phyloP scores from a whole-genome alignment of 345 rosid species.

The Microcos paniculata region DNA sequence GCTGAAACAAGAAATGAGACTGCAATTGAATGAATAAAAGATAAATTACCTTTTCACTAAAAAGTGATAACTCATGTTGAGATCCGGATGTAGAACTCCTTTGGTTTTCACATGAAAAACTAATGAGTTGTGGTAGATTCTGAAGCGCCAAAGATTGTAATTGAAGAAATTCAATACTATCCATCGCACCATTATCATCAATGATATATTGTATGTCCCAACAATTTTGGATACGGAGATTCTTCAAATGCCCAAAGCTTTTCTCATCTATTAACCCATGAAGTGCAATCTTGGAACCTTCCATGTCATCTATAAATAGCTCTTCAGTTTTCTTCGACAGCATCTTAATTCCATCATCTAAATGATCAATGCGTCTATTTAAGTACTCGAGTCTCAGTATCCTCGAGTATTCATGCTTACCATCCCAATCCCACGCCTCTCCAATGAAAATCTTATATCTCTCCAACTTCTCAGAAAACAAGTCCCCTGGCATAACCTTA shows the following conservation, averaged over 20 bases:
- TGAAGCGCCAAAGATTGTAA: background rate
- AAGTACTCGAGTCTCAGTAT: background rate
- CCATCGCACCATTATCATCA: background rate
- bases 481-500: background rate
- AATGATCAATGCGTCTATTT: background rate
- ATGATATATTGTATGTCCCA: background rate
- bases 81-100: background rate
- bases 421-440: background rate
- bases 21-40: background rate
- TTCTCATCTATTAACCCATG: background rate
- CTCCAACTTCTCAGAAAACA: background rate
- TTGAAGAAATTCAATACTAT: background rate
- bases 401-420: background rate
- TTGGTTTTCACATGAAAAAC: background rate
- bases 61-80: background rate
- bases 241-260: background rate
- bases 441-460: background rate
- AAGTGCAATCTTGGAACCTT: background rate
- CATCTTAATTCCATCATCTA: background rate
- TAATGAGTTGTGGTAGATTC: background rate
- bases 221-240: background rate
- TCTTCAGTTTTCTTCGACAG: slow-evolving; percentile 12
- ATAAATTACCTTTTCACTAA: background rate
- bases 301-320: background rate
- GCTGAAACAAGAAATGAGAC: too few relatives aligned